A percentile compares a stretch with the other conserved stretches of the same genome.
Evolutionary conservation across 2,329 filamentous ascomycete genomes (phyloP).

Genomic region (Corinectria fuckeliana): DNA sequence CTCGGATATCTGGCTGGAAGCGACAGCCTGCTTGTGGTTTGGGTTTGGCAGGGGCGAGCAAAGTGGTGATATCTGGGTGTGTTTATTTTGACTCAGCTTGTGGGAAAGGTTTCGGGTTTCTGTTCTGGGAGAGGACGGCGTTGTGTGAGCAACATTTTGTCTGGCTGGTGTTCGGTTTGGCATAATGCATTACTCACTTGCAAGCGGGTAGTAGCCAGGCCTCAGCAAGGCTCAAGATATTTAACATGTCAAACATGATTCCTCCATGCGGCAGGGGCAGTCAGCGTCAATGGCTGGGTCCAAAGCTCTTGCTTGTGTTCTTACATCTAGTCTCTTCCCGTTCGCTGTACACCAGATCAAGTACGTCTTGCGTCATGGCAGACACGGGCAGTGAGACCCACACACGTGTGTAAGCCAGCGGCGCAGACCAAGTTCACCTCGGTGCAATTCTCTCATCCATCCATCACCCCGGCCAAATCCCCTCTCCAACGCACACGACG

Average conservation of each 20-base stretch:
- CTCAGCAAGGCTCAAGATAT: background rate
- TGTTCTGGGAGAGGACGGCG: background rate
- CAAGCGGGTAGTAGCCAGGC: background rate
- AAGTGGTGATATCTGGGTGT: slow-evolving; percentile 5
- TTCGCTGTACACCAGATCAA: too few relatives aligned
- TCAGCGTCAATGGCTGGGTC: background rate
- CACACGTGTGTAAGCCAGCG: background rate
- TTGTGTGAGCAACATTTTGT: background rate
- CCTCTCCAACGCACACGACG: background rate
- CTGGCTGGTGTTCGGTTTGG: background rate
- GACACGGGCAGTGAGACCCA: background rate
- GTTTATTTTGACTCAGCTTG: background rate
- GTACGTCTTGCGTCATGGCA: background rate
- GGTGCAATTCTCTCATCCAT: slow-evolving; percentile 15
- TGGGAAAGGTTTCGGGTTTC: background rate
- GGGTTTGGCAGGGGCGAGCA: background rate
- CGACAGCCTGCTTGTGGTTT: slow-evolving; percentile 4
- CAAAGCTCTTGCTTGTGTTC: too few relatives aligned
- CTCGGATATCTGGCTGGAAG: slow-evolving; percentile 10
- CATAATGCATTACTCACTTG: background rate
- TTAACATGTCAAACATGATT: background rate
- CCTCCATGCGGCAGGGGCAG: too few relatives aligned
- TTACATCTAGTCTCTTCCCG: too few relatives aligned
- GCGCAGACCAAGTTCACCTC: background rate
- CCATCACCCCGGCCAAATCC: slow-evolving; percentile 1